These are phyloP conservation scores for Pichia heedii DNA, from an alignment of 805 yeast genomes.

Conservation along the genomic window DNA sequence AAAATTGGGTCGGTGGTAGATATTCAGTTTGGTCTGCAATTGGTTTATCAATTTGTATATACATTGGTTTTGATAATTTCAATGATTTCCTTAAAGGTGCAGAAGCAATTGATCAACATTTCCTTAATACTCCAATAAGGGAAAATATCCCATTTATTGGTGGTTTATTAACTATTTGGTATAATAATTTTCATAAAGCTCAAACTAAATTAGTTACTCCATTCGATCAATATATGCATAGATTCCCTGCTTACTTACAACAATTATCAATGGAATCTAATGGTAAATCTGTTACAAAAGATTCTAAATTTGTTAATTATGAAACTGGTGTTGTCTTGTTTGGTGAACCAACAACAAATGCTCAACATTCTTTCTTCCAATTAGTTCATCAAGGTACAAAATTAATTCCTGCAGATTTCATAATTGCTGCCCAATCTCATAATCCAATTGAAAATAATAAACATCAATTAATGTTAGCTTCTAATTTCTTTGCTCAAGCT, in stretches of 20 bases:
- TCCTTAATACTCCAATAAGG: conserved; percentile 73
- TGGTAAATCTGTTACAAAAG: conserved; percentile 95
- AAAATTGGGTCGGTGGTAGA: conserved; percentile 99
- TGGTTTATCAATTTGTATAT: conserved; percentile 90
- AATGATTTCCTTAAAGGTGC: conserved; percentile 93
- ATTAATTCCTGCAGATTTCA: conserved; percentile 93
- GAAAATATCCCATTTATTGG: conserved; percentile 90
- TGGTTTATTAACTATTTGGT: conserved; percentile 94
- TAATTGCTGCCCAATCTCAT: conserved; percentile 94
- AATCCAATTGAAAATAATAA: conserved; percentile 91
- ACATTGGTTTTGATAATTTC: conserved; percentile 93
- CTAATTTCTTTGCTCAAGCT: conserved; percentile 96
- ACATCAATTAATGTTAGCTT: conserved; percentile 98
- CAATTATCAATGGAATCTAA: conserved; percentile 98
- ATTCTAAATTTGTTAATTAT: conserved; percentile 83
- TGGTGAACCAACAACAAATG: conserved; percentile 98
- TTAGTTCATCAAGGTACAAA: conserved; percentile 98
- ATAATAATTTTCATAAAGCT: conserved; percentile 96
- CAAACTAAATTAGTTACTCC: conserved; percentile 98
- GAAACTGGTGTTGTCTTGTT: conserved; percentile 93
- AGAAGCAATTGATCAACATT: conserved; percentile 93
- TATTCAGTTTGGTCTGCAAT: conserved; percentile 99
- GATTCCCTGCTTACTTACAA: conserved; percentile 99
- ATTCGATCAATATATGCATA: conserved; percentile 95
- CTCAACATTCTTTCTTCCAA: conserved; percentile 99